Evolutionary conservation across 805 yeast genomes (phyloP).

Genomic region (Metschnikowia proteae): DNA sequence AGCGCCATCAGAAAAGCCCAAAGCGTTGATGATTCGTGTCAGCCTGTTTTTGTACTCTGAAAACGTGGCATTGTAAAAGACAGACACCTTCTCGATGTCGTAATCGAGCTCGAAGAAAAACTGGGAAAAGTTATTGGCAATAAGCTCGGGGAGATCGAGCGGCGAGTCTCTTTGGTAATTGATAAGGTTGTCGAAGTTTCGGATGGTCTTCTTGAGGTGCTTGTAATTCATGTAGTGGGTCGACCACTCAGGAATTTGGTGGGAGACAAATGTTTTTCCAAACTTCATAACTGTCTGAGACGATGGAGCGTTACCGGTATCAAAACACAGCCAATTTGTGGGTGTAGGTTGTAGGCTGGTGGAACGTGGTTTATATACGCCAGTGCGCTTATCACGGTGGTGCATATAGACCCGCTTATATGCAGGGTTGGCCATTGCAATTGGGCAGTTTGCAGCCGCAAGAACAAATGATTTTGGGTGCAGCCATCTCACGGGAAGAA

Average conservation of each 20-base stretch:
- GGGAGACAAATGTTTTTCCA: conserved; percentile 72
- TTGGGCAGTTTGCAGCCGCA: too few relatives aligned
- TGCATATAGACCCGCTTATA: neutral
- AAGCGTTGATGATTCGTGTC: conserved; percentile 37
- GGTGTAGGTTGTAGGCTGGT: neutral
- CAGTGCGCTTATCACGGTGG: conserved; percentile 2
- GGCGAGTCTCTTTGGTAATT: conserved; percentile 32
- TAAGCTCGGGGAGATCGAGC: conserved; percentile 25
- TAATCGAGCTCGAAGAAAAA: conserved; percentile 79
- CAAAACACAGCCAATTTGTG: too few relatives aligned
- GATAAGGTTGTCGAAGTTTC: conserved; percentile 46
- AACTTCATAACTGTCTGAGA: conserved; percentile 55
- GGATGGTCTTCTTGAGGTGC: conserved; percentile 74
- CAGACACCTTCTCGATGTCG: conserved; percentile 77
- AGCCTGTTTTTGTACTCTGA: conserved; percentile 72
- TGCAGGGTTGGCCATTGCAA: neutral
- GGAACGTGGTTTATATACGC: neutral
- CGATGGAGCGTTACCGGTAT: neutral
- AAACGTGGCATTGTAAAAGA: conserved; percentile 69
- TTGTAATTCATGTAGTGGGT: conserved; percentile 82
- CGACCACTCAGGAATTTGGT: conserved; percentile 94
- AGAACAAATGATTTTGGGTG: too few relatives aligned
- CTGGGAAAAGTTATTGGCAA: conserved; percentile 49
- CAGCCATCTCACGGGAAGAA: too few relatives aligned
- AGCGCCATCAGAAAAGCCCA: conserved; percentile 27